Conservation (phyloP, 2,329 filamentous ascomycete species). For the Paecilomyces formosus region DNA sequence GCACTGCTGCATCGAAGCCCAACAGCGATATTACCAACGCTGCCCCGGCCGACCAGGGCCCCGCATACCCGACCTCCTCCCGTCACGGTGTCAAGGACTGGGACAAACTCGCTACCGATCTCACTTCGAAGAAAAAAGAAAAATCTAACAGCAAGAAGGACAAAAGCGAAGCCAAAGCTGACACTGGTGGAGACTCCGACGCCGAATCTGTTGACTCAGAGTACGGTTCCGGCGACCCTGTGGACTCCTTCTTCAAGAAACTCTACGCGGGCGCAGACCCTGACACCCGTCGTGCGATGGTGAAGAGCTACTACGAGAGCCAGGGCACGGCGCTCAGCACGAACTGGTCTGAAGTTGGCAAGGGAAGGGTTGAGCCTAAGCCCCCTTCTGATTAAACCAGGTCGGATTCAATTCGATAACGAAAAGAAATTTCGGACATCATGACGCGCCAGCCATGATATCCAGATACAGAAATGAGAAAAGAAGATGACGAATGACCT, state of each 20-base stretch:
- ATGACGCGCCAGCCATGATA: background rate
- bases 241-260: slow-evolving; percentile 83
- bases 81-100: slow-evolving; percentile 79
- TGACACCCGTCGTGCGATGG: slow-evolving; percentile 86
- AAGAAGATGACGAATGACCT: slow-evolving; percentile 1
- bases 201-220: slow-evolving; percentile 36
- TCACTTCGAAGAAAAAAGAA: slow-evolving; percentile 35
- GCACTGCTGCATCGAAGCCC: slow-evolving; percentile 5
- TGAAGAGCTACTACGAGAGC: slow-evolving; percentile 93
- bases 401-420: background rate
- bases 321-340: slow-evolving; percentile 90
- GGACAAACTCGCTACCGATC: slow-evolving; percentile 63
- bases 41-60: slow-evolving; percentile 28
- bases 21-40: background rate
- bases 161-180: slow-evolving; percentile 18
- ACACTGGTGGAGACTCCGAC: slow-evolving; percentile 47
- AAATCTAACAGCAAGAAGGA: slow-evolving; percentile 15
- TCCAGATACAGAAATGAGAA: background rate
- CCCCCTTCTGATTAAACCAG: slow-evolving; percentile 14
- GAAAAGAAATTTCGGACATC: background rate
- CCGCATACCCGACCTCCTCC: slow-evolving; percentile 80
- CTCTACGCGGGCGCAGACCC: slow-evolving; percentile 69
- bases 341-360: slow-evolving; percentile 77
- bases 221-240: slow-evolving; percentile 51
- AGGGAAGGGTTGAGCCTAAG: slow-evolving; percentile 55